Base-by-base conservation (phyloP, 169 alveolate species). In the Eimeria falciformis region DNA sequence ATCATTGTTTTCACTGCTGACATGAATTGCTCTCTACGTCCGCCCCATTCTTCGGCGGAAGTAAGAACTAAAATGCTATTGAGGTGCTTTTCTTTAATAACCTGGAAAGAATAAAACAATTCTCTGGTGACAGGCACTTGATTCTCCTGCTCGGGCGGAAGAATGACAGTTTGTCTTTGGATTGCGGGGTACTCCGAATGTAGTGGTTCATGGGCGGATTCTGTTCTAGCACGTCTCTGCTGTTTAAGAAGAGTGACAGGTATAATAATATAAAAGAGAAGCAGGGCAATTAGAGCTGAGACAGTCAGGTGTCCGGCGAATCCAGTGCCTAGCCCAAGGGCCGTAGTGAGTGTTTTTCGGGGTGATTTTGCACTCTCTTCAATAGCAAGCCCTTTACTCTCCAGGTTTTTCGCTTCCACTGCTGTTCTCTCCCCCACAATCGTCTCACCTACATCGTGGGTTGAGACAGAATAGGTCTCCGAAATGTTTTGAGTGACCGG, bases 251-350 rank as follows among this genome's bases (percentile, higher is more conserved):
- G 62, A 2, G 84, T 58, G 2, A 73, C 2, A 6, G 84, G 84
- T 6, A 73, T 6, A 73, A 27, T 73, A 11, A 73, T 43, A 7
- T 53, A 43, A 5, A 73, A 50, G 9, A 73, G 40, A 17, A 73
- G 84, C 58, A 73, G 29, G 40, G 62, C 84, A 40, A 37, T 40
- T 9, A 73, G 21, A 33, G 37, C 25, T 11, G 40, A 53, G 43
- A 25, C 84, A 21, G 84, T 73, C 84, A 73, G n/a, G 6, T 58
- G 29, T 7, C 84, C 84, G 18, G 65, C 23, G 40, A 73, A 53
- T 0, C 84, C 84, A 53, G 23, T 58, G 18, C 84, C 84, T 37
- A 73, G 84, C 11, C 84, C 84, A 53, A 53, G n/a, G 58, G 84
- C 40, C 18, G 84, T 33, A 73, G 27, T 73, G 4, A 73, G 6